Evolutionary conservation across 805 yeast genomes (phyloP), one percentile per base, ranked within the genome.

Genomic region (Cyberlindnera mrakii): DNA sequence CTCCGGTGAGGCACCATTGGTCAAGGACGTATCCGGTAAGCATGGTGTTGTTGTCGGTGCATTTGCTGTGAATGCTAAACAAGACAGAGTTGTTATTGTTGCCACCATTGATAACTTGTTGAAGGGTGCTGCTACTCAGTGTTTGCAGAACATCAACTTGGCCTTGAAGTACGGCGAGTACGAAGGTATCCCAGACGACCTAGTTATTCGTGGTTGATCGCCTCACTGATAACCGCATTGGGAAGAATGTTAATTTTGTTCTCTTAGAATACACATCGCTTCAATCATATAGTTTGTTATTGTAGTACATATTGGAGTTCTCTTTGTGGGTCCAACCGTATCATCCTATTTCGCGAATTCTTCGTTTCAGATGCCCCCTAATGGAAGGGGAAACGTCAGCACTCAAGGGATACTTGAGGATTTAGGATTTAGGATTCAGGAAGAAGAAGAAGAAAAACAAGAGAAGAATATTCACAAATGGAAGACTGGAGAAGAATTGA

Each of bases 121-220:
- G 60, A 93, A 93, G 72, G 99, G 99, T 52, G 99, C 99, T 35
- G 95, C 97, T 37, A 93, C 99, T 15, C 99, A 93, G 69, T 91
- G 98, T 69, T 66, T 93, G 64, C 99, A 93, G 67, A 93, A 93
- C 71, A 85, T 95, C 64, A 93, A 93, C 66, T 72, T 93, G 65
- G 85, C 87, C 6, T 68, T 85, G 70, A 90, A 90, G 19, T 93
- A 87, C 65, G 91, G 85, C 39, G 99, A 93, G 68, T 91, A 85
- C 59, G 96, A 82, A 42, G 98, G 98, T 56, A 93, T 93, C 59
- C 97, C 99, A 39, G 77, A 74, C 46, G 80, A 80, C 55, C 67
- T 77, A 54, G 69, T 57, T 49, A 58, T 58, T 39, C 58, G 62
- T 45, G 62, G 62, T 48, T 58, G 45, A 40, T n/a, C 16, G 3